These are phyloP conservation scores for Lichtheimia ornata DNA, from an alignment of 371 early-diverging fungal species.

Conservation along the genomic window DNA sequence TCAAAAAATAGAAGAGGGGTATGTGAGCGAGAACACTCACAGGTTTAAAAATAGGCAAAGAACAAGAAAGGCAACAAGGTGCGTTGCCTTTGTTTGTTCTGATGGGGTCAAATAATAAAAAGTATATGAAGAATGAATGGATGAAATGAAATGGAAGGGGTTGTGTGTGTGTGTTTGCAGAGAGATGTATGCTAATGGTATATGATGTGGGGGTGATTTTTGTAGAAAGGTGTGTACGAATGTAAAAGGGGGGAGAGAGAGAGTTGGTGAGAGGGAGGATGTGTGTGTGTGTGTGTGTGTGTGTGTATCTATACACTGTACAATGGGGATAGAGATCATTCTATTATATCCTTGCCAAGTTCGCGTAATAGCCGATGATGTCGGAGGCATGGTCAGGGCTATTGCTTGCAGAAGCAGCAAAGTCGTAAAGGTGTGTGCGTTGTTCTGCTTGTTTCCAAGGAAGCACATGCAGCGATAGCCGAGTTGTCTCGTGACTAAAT, in stretches of 20 bases:
- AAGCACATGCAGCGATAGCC: slow-evolving; percentile 28
- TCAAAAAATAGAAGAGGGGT: not conserved
- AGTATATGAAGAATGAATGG: not conserved
- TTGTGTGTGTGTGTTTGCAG: not conserved
- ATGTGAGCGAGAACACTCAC: not conserved
- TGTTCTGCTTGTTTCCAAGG: slow-evolving; percentile 28
- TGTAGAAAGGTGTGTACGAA: not conserved
- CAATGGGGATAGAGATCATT: not conserved
- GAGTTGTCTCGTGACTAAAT: slow-evolving; percentile 22
- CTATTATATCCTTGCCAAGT: slow-evolving; percentile 16
- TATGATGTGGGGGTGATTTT: not conserved
- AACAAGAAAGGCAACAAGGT: not conserved
- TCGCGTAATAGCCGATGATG: slow-evolving; percentile 17
- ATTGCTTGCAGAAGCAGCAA: slow-evolving; percentile 11
- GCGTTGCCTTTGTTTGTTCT: not conserved
- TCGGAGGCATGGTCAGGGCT: slow-evolving; percentile 14
- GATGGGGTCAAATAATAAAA: not conserved
- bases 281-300: not conserved
- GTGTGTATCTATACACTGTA: slow-evolving; percentile 1
- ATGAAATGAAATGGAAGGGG: slow-evolving; percentile 4
- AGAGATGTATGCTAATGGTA: not conserved
- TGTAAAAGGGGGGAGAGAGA: not conserved
- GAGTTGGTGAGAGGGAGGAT: no score
- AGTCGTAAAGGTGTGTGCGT: slow-evolving; percentile 8
- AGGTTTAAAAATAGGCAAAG: slow-evolving; percentile 2